A percentile compares a stretch with the other conserved stretches of the same genome.
These are phyloP conservation scores for Patellifolia procumbens DNA, from an alignment of 179 eudicot species.

Conservation along the genomic window DNA sequence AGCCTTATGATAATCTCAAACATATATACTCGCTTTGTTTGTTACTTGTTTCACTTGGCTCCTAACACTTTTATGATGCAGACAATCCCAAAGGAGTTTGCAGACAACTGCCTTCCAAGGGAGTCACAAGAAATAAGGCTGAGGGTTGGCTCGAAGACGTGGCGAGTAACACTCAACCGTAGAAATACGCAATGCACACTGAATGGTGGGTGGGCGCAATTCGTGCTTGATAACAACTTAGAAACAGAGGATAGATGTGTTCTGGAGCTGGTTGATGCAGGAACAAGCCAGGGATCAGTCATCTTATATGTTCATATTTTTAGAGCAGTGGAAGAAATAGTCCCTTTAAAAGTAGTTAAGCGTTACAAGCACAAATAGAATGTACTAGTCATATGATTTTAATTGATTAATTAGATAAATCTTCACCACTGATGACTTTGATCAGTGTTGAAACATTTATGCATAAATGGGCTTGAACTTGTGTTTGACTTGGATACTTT, in stretches of 20 bases:
- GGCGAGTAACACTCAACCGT: constrained; percentile 2
- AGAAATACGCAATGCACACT: constrained; percentile 13
- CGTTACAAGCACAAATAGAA: background rate
- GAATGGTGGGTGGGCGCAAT: constrained; percentile 12
- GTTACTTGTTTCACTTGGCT: too few relatives aligned
- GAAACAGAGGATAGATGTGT: constrained; percentile 16
- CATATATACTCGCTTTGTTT: background rate
- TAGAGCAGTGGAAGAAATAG: constrained; percentile 16
- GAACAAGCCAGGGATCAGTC: background rate
- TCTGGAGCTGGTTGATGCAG: background rate
- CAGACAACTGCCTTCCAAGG: constrained; percentile 1
- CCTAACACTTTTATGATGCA: too few relatives aligned
- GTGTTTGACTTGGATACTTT: too few relatives aligned
- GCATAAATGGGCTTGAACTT: too few relatives aligned
- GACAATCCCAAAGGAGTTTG: constrained; percentile 21
- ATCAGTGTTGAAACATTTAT: too few relatives aligned
- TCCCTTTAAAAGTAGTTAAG: background rate
- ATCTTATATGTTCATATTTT: constrained; percentile 14
- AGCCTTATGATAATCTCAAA: too few relatives aligned
- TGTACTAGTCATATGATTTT: background rate
- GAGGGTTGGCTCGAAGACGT: constrained; percentile 13
- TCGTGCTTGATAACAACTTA: constrained; percentile 26
- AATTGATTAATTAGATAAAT: too few relatives aligned
- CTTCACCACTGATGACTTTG: too few relatives aligned
- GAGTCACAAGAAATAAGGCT: background rate